phyloP scores from a whole-genome alignment of 352 stramenopile species.

The Elongisporangium undulatum region DNA sequence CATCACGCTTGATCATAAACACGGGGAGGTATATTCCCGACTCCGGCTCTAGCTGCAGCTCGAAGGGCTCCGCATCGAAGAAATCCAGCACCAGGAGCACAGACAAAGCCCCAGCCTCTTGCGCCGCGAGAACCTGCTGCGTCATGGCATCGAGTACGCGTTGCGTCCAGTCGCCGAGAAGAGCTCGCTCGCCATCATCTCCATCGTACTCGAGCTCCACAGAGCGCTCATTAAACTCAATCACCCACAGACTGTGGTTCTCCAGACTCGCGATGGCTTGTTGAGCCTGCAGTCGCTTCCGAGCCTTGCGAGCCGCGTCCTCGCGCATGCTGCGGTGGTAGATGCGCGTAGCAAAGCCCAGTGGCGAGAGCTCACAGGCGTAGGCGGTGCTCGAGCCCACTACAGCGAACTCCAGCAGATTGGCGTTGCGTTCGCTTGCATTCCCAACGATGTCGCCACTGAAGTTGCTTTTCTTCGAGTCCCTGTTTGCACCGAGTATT shows the following conservation, averaged over 20 bases:
- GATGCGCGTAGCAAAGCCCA: slow-evolving; percentile 48
- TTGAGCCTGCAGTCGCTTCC: slow-evolving; percentile 30
- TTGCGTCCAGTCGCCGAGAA: slow-evolving; percentile 14
- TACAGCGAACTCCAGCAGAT: slow-evolving; percentile 44
- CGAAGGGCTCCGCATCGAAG: slow-evolving; percentile 50
- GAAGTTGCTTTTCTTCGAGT: background rate
- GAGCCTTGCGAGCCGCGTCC: slow-evolving; percentile 3
- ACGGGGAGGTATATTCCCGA: slow-evolving; percentile 67
- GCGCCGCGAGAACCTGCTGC: slow-evolving; percentile 44
- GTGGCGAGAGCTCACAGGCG: slow-evolving; percentile 8
- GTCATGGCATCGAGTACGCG: slow-evolving; percentile 34
- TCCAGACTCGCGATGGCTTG: slow-evolving; percentile 15
- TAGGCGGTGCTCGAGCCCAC: slow-evolving; percentile 29
- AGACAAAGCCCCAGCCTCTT: slow-evolving; percentile 49
- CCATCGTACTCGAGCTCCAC: slow-evolving; percentile 7
- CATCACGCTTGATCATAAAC: slow-evolving; percentile 40
- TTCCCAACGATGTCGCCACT: background rate
- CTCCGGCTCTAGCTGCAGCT: slow-evolving; percentile 38
- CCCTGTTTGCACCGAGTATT: slow-evolving; percentile 17
- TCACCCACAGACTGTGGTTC: slow-evolving; percentile 34
- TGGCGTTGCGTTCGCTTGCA: background rate
- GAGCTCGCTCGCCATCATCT: slow-evolving; percentile 1
- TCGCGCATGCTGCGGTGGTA: slow-evolving; percentile 44
- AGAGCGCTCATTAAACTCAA: slow-evolving; percentile 34
- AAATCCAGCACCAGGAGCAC: slow-evolving; percentile 64